phyloP scores from a whole-genome alignment of 108 stramenopile genomes.

The Cyclotella distinguenda region DNA sequence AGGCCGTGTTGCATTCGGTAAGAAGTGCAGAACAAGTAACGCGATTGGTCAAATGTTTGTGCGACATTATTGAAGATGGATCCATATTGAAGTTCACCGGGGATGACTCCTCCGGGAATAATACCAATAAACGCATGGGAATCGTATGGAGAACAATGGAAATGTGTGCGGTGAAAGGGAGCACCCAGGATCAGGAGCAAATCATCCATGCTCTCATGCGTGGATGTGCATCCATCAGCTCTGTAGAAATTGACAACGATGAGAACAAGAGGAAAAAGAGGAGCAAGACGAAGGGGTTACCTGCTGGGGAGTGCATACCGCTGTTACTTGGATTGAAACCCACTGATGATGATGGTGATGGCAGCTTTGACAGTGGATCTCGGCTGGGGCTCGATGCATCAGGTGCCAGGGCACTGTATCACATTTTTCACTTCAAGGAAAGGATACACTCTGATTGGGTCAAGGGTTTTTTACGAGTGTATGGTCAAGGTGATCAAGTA shows the following conservation, averaged over 20 bases:
- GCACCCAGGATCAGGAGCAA: constrained; percentile 61
- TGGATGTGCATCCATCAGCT: constrained; percentile 50
- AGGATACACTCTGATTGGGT: constrained; percentile 62
- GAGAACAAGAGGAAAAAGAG: constrained; percentile 49
- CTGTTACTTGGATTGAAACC: constrained; percentile 54
- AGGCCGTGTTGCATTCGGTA: constrained; percentile 59
- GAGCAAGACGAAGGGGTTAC: constrained; percentile 60
- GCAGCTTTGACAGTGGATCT: constrained; percentile 13
- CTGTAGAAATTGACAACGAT: constrained; percentile 17
- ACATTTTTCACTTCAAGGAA: constrained; percentile 76
- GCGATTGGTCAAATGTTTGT: constrained; percentile 54
- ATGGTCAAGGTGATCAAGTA: constrained; percentile 52
- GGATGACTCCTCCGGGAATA: constrained; percentile 19
- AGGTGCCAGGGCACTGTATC: constrained; percentile 67
- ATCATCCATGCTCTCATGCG: constrained; percentile 62
- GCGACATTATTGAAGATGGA: constrained; percentile 62
- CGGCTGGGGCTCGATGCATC: constrained; percentile 58
- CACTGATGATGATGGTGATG: constrained; percentile 17
- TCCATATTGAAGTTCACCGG: constrained; percentile 48
- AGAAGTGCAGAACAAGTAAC: constrained; percentile 64
- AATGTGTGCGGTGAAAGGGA: constrained; percentile 62
- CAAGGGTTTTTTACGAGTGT: constrained; percentile 48
- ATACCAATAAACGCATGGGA: constrained; percentile 45
- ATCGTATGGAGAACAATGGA: constrained; percentile 82
- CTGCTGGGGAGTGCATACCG: constrained; percentile 60